phyloP scores from a whole-genome alignment of 1,139 yeast genomes.

The Kurtzmaniella quercitrusa region DNA sequence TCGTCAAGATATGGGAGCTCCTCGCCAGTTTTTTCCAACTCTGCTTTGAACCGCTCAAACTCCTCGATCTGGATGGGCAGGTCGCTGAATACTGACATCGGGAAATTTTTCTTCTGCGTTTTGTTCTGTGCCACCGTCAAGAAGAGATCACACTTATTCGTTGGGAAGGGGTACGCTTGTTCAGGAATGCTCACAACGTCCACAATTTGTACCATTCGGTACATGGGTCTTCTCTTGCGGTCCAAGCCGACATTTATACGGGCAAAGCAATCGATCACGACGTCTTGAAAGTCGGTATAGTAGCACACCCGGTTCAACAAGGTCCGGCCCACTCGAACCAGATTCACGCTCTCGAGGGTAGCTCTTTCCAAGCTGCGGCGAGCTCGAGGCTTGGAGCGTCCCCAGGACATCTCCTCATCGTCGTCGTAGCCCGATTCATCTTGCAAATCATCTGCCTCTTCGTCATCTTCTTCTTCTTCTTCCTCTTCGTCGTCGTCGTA shows the following conservation, averaged over 20 bases:
- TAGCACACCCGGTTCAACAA: slow-evolving; percentile 72
- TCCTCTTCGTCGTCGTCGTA: slow-evolving; percentile 37
- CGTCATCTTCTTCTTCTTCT: slow-evolving; percentile 34
- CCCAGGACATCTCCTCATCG: slow-evolving; percentile 50
- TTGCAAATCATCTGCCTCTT: slow-evolving; percentile 35
- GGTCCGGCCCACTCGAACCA: slow-evolving; percentile 71
- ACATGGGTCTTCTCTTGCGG: slow-evolving; percentile 60
- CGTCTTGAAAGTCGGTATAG: slow-evolving; percentile 73
- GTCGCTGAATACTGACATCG: slow-evolving; percentile 78
- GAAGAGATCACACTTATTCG: slow-evolving; percentile 55
- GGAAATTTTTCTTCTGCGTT: slow-evolving; percentile 66
- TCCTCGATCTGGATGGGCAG: slow-evolving; percentile 65
- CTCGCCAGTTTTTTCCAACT: slow-evolving; percentile 57
- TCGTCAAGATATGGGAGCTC: slow-evolving; percentile 62
- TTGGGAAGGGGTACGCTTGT: slow-evolving; percentile 54
- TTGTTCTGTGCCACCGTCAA: slow-evolving; percentile 62
- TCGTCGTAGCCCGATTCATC: slow-evolving; percentile 36
- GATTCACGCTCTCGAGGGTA: slow-evolving; percentile 58
- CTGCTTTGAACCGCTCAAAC: slow-evolving; percentile 61
- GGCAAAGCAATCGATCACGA: slow-evolving; percentile 71
- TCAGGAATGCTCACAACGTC: slow-evolving; percentile 52
- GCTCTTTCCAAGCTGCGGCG: slow-evolving; percentile 33
- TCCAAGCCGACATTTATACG: slow-evolving; percentile 77
- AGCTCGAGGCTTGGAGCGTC: slow-evolving; percentile 28
- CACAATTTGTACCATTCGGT: slow-evolving; percentile 80